Percentiles rank a stretch among this genome's conserved stretches.
Evolutionary conservation across 2,329 filamentous ascomycete genomes (phyloP).

Genomic region (Helicocarpus griseus): DNA sequence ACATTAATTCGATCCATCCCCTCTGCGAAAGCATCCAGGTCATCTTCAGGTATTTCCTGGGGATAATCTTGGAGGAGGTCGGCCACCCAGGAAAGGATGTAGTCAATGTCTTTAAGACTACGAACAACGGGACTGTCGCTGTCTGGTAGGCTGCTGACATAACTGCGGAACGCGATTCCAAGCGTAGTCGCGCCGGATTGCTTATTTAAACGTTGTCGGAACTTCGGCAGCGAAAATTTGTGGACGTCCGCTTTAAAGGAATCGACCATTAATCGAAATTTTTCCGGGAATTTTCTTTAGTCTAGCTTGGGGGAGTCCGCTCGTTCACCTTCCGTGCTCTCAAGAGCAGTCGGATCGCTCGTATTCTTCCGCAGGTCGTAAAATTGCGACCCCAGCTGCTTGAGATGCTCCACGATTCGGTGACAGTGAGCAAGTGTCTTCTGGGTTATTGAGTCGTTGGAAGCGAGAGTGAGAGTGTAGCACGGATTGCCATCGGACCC

Average conservation of each 20-base stretch:
- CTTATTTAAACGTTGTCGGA: background rate
- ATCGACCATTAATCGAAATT: background rate
- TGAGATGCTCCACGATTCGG: background rate
- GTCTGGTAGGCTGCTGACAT: too few relatives aligned
- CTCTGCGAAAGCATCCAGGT: background rate
- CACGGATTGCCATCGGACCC: background rate
- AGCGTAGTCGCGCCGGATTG: background rate
- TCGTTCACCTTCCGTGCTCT: too few relatives aligned
- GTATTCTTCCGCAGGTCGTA: background rate
- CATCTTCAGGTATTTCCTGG: background rate
- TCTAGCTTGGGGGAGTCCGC: background rate
- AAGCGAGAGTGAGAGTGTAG: background rate
- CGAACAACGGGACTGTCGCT: too few relatives aligned
- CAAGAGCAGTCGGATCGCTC: too few relatives aligned
- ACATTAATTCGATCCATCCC: background rate
- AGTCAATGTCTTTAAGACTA: background rate
- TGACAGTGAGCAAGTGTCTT: background rate
- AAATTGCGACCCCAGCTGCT: background rate
- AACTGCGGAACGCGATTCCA: background rate
- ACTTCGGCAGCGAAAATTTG: background rate
- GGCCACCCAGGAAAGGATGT: background rate
- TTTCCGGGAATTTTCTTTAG: background rate
- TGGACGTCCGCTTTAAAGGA: background rate
- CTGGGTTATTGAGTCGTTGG: background rate
- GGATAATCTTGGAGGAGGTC: background rate